These are phyloP conservation scores for Setomelanomma holmii DNA, from an alignment of 2,329 filamentous ascomycete genomes.

Conservation along the genomic window DNA sequence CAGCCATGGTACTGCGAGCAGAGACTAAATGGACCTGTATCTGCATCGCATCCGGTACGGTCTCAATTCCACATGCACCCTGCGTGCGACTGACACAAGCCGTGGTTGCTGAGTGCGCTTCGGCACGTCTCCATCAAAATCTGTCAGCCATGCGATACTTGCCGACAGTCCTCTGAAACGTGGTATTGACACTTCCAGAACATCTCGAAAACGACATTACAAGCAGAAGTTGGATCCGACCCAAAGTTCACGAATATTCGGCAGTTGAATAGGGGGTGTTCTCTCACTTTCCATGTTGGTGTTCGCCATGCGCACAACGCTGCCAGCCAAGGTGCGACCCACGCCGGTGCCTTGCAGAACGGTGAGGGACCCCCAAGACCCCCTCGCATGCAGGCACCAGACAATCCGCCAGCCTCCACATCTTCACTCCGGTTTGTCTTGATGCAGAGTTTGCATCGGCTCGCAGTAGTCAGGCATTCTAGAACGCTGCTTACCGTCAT, in stretches of 20 bases:
- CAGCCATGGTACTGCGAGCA: background rate
- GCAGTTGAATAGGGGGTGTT: background rate
- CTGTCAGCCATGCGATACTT: background rate
- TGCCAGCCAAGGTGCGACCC: background rate
- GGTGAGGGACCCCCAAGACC: background rate
- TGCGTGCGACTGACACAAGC: too few species aligned
- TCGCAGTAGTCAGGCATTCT: constrained; percentile 11
- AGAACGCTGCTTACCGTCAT: constrained; percentile 11
- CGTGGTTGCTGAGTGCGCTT: too few species aligned
- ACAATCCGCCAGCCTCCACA: background rate
- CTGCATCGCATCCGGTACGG: too few species aligned
- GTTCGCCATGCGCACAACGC: background rate
- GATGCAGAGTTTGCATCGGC: constrained; percentile 4
- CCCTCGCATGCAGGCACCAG: background rate
- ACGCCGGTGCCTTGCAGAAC: constrained; percentile 5
- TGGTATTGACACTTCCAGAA: too few species aligned
- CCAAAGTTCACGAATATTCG: background rate
- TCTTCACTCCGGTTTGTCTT: background rate
- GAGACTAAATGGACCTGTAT: background rate
- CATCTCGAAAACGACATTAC: background rate
- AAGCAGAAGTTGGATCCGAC: background rate
- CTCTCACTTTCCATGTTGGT: background rate
- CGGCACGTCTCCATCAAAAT: too few species aligned
- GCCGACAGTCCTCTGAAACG: too few species aligned
- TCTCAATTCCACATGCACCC: too few species aligned